Evolutionary conservation across 1,284 basidiomycete genomes (phyloP).

Genomic region (Microbotryum intermedium): DNA sequence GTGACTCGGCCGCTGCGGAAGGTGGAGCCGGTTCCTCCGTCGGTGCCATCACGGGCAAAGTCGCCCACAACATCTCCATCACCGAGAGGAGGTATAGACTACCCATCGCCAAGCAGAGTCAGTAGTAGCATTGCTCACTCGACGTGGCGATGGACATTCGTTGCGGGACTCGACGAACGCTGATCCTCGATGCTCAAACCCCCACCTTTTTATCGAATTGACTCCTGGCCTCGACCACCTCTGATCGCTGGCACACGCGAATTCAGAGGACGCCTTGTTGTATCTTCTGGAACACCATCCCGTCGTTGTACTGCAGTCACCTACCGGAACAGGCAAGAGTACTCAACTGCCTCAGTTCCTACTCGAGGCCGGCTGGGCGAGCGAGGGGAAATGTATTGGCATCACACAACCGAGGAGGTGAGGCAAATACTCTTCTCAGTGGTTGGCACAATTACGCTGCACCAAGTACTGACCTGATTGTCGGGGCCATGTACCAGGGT

Average conservation of each 20-base stretch:
- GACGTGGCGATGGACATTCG: no score
- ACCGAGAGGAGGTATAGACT: slow-evolving; percentile 66
- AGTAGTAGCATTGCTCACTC: no score
- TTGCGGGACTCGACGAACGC: neutral
- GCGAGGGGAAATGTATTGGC: slow-evolving; percentile 34
- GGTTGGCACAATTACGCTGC: no score
- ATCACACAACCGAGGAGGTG: slow-evolving; percentile 36
- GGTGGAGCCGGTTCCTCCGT: slow-evolving; percentile 43
- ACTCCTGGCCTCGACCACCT: neutral
- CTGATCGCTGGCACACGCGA: neutral
- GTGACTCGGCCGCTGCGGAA: slow-evolving; percentile 53
- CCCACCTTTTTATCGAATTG: neutral
- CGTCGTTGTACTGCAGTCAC: slow-evolving; percentile 81
- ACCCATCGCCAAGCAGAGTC: slow-evolving; percentile 81
- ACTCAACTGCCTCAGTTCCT: slow-evolving; percentile 90
- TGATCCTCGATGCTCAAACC: neutral
- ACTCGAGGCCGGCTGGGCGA: slow-evolving; percentile 58
- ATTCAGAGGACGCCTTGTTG: slow-evolving; percentile 64
- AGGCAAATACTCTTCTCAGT: neutral
- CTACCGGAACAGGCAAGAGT: slow-evolving; percentile 88
- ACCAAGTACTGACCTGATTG: neutral
- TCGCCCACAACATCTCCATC: slow-evolving; percentile 49
- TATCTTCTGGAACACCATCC: slow-evolving; percentile 75
- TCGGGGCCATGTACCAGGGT: slow-evolving; percentile 28
- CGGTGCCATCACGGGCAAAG: slow-evolving; percentile 55